These are phyloP conservation scores for Salix arbutifolia DNA, from an alignment of 345 rosid genomes.

Conservation along the genomic window DNA sequence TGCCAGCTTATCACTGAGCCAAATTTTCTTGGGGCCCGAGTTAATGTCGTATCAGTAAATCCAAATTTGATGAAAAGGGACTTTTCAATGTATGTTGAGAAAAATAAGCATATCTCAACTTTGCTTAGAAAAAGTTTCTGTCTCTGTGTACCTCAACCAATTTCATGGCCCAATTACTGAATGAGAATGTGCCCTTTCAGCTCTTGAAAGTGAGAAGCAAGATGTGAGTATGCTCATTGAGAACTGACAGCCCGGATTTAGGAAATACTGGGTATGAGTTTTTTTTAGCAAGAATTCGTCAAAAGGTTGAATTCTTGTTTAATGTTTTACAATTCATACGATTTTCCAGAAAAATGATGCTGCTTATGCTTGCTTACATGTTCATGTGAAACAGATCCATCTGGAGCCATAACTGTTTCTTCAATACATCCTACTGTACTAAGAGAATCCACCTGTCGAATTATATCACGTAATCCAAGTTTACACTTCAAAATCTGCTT, in stretches of 20 bases:
- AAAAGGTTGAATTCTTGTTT: not conserved
- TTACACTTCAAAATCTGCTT: constrained; percentile 85
- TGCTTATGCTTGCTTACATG: constrained; percentile 45
- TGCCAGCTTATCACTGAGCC: not conserved
- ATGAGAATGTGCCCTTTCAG: not conserved
- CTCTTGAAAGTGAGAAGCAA: not conserved
- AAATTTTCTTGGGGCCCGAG: not conserved
- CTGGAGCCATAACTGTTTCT: constrained; percentile 77
- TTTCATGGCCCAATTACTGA: not conserved
- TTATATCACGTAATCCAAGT: constrained; percentile 86
- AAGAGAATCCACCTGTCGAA: constrained; percentile 72
- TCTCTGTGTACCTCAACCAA: not conserved
- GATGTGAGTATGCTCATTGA: not conserved
- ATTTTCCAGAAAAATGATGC: not conserved
- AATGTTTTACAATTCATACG: not conserved
- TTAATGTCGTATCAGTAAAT: not conserved
- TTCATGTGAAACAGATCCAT: constrained; percentile 95
- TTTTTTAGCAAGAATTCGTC: not conserved
- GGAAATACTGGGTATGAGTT: not conserved
- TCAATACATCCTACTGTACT: constrained; percentile 83
- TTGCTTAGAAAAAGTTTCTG: not conserved
- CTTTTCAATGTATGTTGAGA: not conserved
- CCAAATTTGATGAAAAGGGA: not conserved
- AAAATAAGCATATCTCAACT: not conserved
- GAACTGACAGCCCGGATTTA: not conserved